Evolutionary conservation across 495 filamentous ascomycete species (phyloP), one percentile per base, ranked within the genome.

Genomic region (Aspergillus ellipticus): DNA sequence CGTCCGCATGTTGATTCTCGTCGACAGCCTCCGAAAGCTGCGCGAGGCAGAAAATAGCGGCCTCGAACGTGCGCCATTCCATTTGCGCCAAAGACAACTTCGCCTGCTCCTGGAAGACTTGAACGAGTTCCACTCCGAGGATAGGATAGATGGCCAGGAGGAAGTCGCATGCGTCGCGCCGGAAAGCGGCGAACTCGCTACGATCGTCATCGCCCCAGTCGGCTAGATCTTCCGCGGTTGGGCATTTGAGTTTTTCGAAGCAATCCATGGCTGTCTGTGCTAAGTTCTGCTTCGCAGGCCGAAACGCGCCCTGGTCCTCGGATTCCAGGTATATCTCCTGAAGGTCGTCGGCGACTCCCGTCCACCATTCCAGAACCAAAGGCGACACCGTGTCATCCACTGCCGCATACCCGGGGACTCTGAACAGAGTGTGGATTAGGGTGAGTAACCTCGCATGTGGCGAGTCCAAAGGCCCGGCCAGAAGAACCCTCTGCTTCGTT

Each of bases 361-460:
- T 87, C 92, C 92, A 96, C 71, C 93, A 96, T 58, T 96, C 89
- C 24, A 96, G 75, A 2, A 86, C 85, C 4, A 83, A 81, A 2
- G 87, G 81, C 41, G 89, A 90, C 39, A 95, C 84, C 42, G 79
- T 75, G 61, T 97, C 90, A 15, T 95, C 89, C 21, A 83, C 83
- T 4, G 85, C 85, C 3, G 90, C 84, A 66, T 86, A 84, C 7
- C 91, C 90, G 35, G 87, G 80, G 6, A 83, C 82, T 24, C 79
- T 82, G 46, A 92, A 77, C 17, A 97, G 76, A 1, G 82, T 82
- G 50, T 81, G 79, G 11, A 89, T 68, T 7, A 77, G 71, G 13
- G 67, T 54, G 11, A 86, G 72, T n/a, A 77, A 51, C 19, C 65
- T 63, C n/a, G 59, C 64, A 61, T 75, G 66, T 11, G 69, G 59